Percentiles rank a stretch among this genome's conserved stretches.
phyloP scores from a whole-genome alignment of 2,329 filamentous ascomycete species.

The Stagonosporopsis vannaccii region DNA sequence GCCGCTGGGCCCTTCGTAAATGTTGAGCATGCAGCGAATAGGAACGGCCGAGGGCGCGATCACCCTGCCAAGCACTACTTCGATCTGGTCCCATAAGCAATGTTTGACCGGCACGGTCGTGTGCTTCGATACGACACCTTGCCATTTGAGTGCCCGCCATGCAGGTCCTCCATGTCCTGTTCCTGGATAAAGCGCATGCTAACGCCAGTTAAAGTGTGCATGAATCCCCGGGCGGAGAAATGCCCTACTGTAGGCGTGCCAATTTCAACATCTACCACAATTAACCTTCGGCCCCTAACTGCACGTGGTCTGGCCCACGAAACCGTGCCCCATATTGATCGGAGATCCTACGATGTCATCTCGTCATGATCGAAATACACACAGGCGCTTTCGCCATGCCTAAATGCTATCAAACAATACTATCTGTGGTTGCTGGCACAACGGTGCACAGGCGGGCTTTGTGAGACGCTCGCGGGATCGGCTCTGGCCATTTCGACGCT shows the following conservation, averaged over 20 bases:
- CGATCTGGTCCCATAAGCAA: constrained; percentile 12
- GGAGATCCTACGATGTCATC: constrained; percentile 11
- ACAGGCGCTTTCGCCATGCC: background rate
- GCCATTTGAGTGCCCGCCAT: constrained; percentile 11
- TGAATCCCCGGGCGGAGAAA: constrained; percentile 19
- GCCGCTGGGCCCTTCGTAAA: constrained; percentile 11
- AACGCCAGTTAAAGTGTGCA: constrained; percentile 10
- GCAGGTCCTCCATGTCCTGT: constrained; percentile 15
- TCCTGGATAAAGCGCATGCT: constrained; percentile 16
- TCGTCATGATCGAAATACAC: constrained; percentile 11
- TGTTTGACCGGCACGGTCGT: constrained; percentile 6
- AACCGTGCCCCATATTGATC: constrained; percentile 4
- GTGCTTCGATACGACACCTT: constrained; percentile 8
- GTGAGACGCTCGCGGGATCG: constrained; percentile 21
- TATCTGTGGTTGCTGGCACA: constrained; percentile 20
- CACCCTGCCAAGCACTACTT: constrained; percentile 23
- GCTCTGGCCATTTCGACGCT: constrained; percentile 13
- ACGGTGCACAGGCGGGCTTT: constrained; percentile 10
- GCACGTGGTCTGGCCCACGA: constrained; percentile 11
- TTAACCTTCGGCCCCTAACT: constrained; percentile 21
- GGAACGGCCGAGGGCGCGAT: constrained; percentile 3
- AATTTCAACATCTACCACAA: constrained; percentile 23
- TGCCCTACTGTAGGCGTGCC: constrained; percentile 13
- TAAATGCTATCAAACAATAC: constrained; percentile 16
- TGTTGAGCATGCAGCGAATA: constrained; percentile 17